phyloP scores from a whole-genome alignment of 768 basidiomycete species.

The Mycena filopes region DNA sequence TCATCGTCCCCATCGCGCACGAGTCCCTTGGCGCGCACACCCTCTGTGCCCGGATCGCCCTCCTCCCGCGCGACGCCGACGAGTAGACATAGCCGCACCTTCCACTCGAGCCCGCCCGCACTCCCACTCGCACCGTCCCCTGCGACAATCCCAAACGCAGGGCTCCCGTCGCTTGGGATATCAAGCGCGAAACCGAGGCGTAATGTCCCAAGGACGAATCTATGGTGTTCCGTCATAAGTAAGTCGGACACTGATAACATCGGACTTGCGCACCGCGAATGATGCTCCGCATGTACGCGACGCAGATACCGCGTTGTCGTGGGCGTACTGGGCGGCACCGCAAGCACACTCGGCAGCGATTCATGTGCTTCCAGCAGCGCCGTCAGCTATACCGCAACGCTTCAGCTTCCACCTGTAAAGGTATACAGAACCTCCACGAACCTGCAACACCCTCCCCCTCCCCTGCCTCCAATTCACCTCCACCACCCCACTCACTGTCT shows the following conservation, averaged over 20 bases:
- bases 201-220: conserved; percentile 72
- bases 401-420: too few relatives aligned
- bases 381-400: conserved; percentile 66
- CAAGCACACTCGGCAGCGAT: conserved; percentile 72
- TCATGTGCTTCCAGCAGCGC: conserved; percentile 93
- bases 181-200: conserved; percentile 90
- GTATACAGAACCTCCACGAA: too few relatives aligned
- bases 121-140: conserved; percentile 49
- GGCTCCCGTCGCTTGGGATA: conserved; percentile 92
- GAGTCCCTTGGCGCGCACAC: conserved; percentile 64
- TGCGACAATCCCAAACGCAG: conserved; percentile 77
- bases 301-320: conserved; percentile 60
- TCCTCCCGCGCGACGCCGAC: conserved; percentile 72
- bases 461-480: conserved; percentile 83
- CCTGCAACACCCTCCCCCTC: conserved; percentile 84
- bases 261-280: conserved; percentile 56
- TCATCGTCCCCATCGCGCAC: conserved; percentile 58
- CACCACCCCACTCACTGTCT: conserved; percentile 90
- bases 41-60: conserved; percentile 58
- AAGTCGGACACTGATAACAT: not conserved
- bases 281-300: conserved; percentile 87
- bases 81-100: conserved; percentile 85
- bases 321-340: conserved; percentile 50
- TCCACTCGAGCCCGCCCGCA: conserved; percentile 90
- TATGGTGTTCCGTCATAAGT: not conserved